Conservation (phyloP, 345 rosid species). For the Aquilaria yunnanensis region DNA sequence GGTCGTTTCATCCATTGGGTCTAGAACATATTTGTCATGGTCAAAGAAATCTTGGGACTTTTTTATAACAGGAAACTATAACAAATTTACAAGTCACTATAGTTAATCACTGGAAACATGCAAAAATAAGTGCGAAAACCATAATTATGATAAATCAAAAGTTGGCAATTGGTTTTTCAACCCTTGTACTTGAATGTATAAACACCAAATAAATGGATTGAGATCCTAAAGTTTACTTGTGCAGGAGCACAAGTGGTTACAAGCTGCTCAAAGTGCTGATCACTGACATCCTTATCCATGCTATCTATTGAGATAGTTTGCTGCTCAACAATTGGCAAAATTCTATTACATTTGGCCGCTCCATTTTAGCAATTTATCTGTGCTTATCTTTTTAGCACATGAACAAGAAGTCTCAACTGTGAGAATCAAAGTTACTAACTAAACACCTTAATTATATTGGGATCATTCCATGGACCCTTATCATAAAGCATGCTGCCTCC, state of each 20-base stretch:
- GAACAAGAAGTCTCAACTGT: too few species aligned
- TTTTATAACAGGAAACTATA: slow-evolving; percentile 17
- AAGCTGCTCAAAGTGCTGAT: slow-evolving; percentile 4
- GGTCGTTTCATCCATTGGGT: slow-evolving; percentile 39
- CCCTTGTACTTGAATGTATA: too few species aligned
- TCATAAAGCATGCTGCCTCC: slow-evolving; percentile 96
- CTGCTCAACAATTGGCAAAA: slow-evolving; percentile 44
- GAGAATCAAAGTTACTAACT: not conserved
- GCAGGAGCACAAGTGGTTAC: slow-evolving; percentile 17
- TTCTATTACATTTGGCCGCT: slow-evolving; percentile 48
- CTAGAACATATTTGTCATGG: slow-evolving; percentile 14
- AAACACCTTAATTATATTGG: slow-evolving; percentile 60
- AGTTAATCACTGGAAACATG: not conserved
- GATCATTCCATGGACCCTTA: slow-evolving; percentile 95
- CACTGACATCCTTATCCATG: not conserved
- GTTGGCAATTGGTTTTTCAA: not conserved
- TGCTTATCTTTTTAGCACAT: too few species aligned
- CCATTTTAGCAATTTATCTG: slow-evolving; percentile 29
- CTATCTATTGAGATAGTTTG: slow-evolving; percentile 41
- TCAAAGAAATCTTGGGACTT: slow-evolving; percentile 13
- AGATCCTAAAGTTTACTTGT: slow-evolving; percentile 25
- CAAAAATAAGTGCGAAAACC: too few species aligned
- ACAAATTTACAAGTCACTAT: not conserved
- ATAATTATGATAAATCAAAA: too few species aligned
- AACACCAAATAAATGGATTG: not conserved